Percentiles rank a stretch among this genome's conserved stretches.
phyloP scores from a whole-genome alignment of 352 stramenopile genomes.

The Elongisporangium undulatum region DNA sequence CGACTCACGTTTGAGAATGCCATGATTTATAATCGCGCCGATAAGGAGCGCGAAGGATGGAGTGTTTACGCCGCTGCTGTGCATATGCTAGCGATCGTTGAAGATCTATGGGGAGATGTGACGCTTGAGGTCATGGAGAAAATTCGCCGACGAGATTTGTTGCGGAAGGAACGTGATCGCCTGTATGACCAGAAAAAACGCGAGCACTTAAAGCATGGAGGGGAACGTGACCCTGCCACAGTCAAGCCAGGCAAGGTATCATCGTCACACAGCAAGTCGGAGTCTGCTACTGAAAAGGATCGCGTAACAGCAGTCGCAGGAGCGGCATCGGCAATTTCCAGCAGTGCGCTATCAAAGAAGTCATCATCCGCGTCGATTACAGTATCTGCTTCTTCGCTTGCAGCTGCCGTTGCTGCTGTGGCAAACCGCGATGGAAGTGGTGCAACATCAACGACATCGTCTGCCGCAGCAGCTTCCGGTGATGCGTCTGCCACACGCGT shows the following conservation, averaged over 20 bases:
- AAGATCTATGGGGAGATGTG: slow-evolving; percentile 76
- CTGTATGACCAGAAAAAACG: slow-evolving; percentile 41
- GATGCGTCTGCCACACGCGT: slow-evolving; percentile 48
- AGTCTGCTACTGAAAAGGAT: slow-evolving; percentile 1
- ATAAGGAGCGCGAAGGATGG: slow-evolving; percentile 80
- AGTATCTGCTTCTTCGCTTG: neutral
- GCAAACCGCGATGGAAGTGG: slow-evolving; percentile 8
- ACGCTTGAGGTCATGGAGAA: slow-evolving; percentile 76
- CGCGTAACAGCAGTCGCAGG: neutral
- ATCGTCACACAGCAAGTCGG: too few species aligned
- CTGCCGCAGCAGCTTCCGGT: slow-evolving; percentile 4
- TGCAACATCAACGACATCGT: neutral
- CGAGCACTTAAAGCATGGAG: too few species aligned
- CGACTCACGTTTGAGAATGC: slow-evolving; percentile 84
- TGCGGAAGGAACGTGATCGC: slow-evolving; percentile 68
- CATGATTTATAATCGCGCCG: slow-evolving; percentile 70
- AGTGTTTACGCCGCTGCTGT: slow-evolving; percentile 74
- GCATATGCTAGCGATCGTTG: slow-evolving; percentile 66
- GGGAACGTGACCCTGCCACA: too few species aligned
- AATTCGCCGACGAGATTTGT: slow-evolving; percentile 56
- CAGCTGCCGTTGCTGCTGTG: neutral
- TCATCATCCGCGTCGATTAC: neutral
- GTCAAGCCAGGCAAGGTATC: too few species aligned
- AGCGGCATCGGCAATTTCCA: too few species aligned
- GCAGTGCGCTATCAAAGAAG: too few species aligned